Base-by-base conservation (phyloP, 78 protist species). In the Dictyostelium citrinum region DNA sequence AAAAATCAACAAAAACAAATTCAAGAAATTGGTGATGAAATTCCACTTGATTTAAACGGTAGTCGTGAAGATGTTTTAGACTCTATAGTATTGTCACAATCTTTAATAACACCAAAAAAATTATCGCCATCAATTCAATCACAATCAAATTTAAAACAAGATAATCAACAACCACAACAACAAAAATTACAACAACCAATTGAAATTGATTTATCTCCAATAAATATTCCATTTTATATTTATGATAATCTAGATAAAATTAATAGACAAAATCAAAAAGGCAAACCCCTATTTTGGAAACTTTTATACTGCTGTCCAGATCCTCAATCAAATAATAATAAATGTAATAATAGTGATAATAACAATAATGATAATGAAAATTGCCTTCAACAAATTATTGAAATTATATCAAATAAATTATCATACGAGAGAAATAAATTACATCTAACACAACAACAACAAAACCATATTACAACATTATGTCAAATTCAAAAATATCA, bases 241-340 rank as follows among this genome's bases (percentile, higher is more conserved):
- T 84, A 84, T n/a, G 33, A 74, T 14, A 39, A 24, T 29, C 39
- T 84, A 24, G 22, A 75, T 41, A 33, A 75, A 75, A 75, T 29
- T 35, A 78, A 33, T 17, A 74, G 60, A 39, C 58, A 55, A 4
- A 49, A 84, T 55, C 41, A 24, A 14, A 72, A 75, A 10, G 43
- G 55, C 10, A 17, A 71, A 45, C 75, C 37, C 8, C 46, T 84
- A 20, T 51, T 70, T 84, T 84, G 91, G 91, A 84, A 84, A 55
- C 29, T 84, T 20, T 20, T 78, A 16, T 41, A 71, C 5, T 37
- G 29, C 11, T 37, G 71, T 55, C 27, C 51, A 24, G 11, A 31
- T 20, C 77, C 68, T 12, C 43, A 55, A 5, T 64, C 11, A 14
- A 35, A 33, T 70, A 33, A 31, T 31, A 31, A 70, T 64, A 64